Percentiles rank a stretch among this genome's conserved stretches.
Conservation (phyloP, 306 rosid species). For the Carpinus fangiana region DNA sequence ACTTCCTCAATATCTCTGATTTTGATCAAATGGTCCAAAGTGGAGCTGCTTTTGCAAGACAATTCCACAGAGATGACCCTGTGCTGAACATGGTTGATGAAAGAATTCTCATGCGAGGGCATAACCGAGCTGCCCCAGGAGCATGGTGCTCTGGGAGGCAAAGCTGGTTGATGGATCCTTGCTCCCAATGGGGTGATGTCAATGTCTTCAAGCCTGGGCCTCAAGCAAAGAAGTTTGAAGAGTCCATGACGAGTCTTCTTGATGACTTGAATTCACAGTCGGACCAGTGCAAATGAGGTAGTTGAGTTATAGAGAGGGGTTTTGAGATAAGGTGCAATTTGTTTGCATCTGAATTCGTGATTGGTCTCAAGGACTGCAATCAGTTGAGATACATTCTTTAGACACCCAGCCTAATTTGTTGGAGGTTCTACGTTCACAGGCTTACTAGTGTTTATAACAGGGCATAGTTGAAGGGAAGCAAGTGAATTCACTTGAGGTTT, state of each 20-base stretch:
- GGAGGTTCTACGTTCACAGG: slow-evolving; percentile 29
- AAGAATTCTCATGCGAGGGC: slow-evolving; percentile 69
- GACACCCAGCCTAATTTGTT: slow-evolving; percentile 33
- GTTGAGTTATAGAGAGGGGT: slow-evolving; percentile 19
- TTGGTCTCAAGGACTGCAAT: slow-evolving; percentile 28
- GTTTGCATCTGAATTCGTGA: slow-evolving; percentile 22
- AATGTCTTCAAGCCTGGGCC: slow-evolving; percentile 67
- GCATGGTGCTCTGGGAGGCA: slow-evolving; percentile 81
- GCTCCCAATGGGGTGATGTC: slow-evolving; percentile 86
- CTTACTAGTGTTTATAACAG: slow-evolving; percentile 40
- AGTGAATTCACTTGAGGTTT: slow-evolving; percentile 35
- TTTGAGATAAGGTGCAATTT: slow-evolving; percentile 34
- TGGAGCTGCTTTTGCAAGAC: slow-evolving; percentile 91
- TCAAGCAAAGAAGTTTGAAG: slow-evolving; percentile 75
- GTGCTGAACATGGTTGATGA: slow-evolving; percentile 73
- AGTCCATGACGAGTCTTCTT: slow-evolving; percentile 60
- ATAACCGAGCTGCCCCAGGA: slow-evolving; percentile 53
- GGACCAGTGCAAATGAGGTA: slow-evolving; percentile 60
- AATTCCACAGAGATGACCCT: slow-evolving; percentile 56
- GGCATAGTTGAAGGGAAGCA: slow-evolving; percentile 32
- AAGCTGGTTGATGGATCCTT: slow-evolving; percentile 84
- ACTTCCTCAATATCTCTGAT: slow-evolving; percentile 64
- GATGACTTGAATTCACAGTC: slow-evolving; percentile 69
- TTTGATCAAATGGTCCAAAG: slow-evolving; percentile 70
- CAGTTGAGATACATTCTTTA: slow-evolving; percentile 46